Base-by-base conservation (phyloP, 306 rosid genomes). In the Lathyrus sativus region DNA sequence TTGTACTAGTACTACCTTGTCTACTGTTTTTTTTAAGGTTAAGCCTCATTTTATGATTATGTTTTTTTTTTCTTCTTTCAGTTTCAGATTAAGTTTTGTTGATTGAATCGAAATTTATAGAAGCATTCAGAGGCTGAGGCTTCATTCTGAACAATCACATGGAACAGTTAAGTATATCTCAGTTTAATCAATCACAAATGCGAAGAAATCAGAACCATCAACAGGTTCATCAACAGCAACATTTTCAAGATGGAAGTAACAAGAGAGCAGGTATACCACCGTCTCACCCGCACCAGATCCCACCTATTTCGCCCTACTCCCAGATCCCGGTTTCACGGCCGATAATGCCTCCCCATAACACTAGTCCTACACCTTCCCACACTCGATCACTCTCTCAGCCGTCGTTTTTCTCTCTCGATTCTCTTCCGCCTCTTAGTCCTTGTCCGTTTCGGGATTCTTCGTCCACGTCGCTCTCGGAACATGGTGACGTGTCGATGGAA, bases 301-400 rank as follows among this genome's bases (percentile, higher is more conserved):
- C 93, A 2, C 98, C 98, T 53, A 68, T 92, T 81, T 90, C 96
- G 0, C 96, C 96, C 0, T 90, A 85, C 70, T 92, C 98, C 17
- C 96, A 92, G 96, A 90, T 92, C 88, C 91, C 96, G 7, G 81
- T 84, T 45, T 74, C 92, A 6, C 80, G 92, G 38, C 82, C 81
- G 11, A 87, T 72, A 75, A 38, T 77, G 69, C 60, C 72, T 24
- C 62, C 84, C 4, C 50, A 61, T 12, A 61, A 15, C 6, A 78
- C 55, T 31, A 65, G 67, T 9, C 78, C 84, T 15, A 84, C 87
- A 37, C 88, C 93, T 4, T 70, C 84, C 10, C 96, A 92, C 78
- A 81, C 92, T 0, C 88, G 98, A 85, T 92, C 96, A 53, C 83
- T 90, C 44, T 92, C 98, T 0, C 98, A 92, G 66, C 90, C 96